Evolutionary conservation across 257 asterid genomes (phyloP).

Genomic region (Leptodermis oblonga): DNA sequence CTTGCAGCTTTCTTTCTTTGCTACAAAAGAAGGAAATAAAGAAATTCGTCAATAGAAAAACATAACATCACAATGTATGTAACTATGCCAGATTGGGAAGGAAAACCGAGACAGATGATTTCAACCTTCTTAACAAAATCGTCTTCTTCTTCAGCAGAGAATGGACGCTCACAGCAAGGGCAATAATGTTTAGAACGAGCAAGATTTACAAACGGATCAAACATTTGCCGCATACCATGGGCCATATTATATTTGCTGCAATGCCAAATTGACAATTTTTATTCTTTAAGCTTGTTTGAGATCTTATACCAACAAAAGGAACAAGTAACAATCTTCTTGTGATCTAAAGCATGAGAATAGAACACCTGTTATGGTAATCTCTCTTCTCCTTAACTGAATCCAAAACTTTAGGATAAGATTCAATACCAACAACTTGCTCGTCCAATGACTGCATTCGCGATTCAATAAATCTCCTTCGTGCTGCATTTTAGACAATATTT

Average conservation of each 20-base stretch:
- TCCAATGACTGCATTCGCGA: slow-evolving; percentile 74
- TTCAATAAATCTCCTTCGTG: slow-evolving; percentile 68
- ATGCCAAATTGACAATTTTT: slow-evolving; percentile 3
- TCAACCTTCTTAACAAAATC: slow-evolving; percentile 80
- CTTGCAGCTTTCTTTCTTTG: slow-evolving; percentile 65
- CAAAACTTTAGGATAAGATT: slow-evolving; percentile 53
- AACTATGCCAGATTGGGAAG: background rate
- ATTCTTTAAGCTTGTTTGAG: background rate
- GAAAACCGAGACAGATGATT: slow-evolving; percentile 5
- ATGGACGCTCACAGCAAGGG: slow-evolving; percentile 92
- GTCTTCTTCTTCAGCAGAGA: slow-evolving; percentile 86
- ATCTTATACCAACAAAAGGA: background rate
- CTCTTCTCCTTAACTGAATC: slow-evolving; percentile 64
- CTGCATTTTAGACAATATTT: slow-evolving; percentile 39
- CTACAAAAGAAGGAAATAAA: slow-evolving; percentile 33
- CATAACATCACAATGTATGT: slow-evolving; percentile 10
- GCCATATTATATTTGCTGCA: slow-evolving; percentile 61
- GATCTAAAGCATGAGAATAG: background rate
- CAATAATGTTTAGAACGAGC: slow-evolving; percentile 90
- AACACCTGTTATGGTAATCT: slow-evolving; percentile 63
- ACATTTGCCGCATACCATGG: slow-evolving; percentile 67
- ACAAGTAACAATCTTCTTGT: background rate
- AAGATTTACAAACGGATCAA: slow-evolving; percentile 69
- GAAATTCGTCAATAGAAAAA: slow-evolving; percentile 10
- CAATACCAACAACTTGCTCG: slow-evolving; percentile 56